phyloP scores from a whole-genome alignment of 257 asterid genomes.

The Solanum megistacrolobum region DNA sequence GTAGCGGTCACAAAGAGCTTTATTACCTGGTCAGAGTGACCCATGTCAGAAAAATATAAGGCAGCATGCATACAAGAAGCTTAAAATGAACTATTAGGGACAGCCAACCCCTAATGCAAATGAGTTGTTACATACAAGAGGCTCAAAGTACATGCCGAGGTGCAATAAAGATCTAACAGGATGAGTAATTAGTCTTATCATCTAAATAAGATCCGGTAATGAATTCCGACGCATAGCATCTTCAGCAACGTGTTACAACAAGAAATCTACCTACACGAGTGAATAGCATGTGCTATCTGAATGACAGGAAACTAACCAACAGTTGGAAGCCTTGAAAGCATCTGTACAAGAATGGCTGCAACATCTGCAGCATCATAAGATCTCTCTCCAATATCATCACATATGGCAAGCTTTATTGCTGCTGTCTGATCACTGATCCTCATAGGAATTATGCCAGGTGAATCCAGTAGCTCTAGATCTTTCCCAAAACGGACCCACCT shows the following conservation, averaged over 20 bases:
- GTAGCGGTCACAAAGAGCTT: constrained; percentile 61
- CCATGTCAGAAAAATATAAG: not conserved
- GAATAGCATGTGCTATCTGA: not conserved
- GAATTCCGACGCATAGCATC: not conserved
- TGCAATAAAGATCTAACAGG: not conserved
- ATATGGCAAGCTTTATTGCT: constrained; percentile 87
- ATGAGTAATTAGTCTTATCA: not conserved
- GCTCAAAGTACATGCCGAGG: not conserved
- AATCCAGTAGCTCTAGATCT: constrained; percentile 81
- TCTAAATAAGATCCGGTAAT: not conserved
- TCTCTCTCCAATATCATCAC: constrained; percentile 95
- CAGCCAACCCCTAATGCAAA: not conserved
- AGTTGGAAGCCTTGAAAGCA: constrained; percentile 63
- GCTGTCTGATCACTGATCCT: constrained; percentile 85
- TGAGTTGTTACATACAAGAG: not conserved
- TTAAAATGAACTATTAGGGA: not conserved
- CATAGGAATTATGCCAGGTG: constrained; percentile 96
- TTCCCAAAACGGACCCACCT: constrained; percentile 93
- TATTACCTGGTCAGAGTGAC: constrained; percentile 30
- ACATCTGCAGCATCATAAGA: constrained; percentile 71
- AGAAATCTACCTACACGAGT: not conserved
- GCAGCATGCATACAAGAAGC: not conserved
- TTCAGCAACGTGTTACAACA: not conserved
- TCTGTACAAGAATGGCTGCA: constrained; percentile 87
- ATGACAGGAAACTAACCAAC: constrained; percentile 38